phyloP scores from a whole-genome alignment of 1,284 basidiomycete species.

The Heterobasidion irregulare region DNA sequence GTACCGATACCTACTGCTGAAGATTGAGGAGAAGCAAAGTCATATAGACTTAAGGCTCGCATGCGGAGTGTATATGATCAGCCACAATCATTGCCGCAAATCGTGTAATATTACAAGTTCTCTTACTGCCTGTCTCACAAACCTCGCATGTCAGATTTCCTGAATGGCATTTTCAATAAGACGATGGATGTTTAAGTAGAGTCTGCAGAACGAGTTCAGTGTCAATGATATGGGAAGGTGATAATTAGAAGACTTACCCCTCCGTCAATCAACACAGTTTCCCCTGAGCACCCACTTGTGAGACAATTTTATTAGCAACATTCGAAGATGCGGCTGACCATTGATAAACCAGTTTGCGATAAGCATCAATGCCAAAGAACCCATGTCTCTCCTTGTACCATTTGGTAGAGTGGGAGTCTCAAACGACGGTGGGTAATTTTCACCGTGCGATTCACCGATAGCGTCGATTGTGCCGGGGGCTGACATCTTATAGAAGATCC shows the following conservation, averaged over 20 bases:
- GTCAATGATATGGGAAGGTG: neutral
- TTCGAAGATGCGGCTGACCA: slow-evolving; percentile 5
- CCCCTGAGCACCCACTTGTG: slow-evolving; percentile 16
- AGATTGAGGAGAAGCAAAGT: neutral
- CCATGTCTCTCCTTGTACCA: slow-evolving; percentile 36
- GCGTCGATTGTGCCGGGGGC: slow-evolving; percentile 20
- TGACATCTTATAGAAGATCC: slow-evolving; percentile 19
- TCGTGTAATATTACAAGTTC: too few relatives aligned
- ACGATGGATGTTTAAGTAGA: slow-evolving; percentile 31
- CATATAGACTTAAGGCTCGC: too few relatives aligned
- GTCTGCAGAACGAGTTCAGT: slow-evolving; percentile 18
- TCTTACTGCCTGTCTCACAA: too few relatives aligned
- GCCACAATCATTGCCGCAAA: too few relatives aligned
- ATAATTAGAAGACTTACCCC: slow-evolving; percentile 26
- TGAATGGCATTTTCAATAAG: slow-evolving; percentile 20
- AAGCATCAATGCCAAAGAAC: slow-evolving; percentile 34
- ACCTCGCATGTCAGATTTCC: too few relatives aligned
- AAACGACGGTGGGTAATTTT: slow-evolving; percentile 17
- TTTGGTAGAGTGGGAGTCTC: slow-evolving; percentile 26
- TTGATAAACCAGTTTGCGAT: slow-evolving; percentile 43
- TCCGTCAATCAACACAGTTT: slow-evolving; percentile 45
- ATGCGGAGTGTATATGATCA: too few relatives aligned
- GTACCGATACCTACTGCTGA: neutral
- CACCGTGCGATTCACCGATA: slow-evolving; percentile 23
- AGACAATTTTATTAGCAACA: neutral